Percentiles rank a stretch among this genome's conserved stretches.
Evolutionary conservation across 2,329 filamentous ascomycete species (phyloP).

Genomic region (Ophiostoma novo-ulmi): DNA sequence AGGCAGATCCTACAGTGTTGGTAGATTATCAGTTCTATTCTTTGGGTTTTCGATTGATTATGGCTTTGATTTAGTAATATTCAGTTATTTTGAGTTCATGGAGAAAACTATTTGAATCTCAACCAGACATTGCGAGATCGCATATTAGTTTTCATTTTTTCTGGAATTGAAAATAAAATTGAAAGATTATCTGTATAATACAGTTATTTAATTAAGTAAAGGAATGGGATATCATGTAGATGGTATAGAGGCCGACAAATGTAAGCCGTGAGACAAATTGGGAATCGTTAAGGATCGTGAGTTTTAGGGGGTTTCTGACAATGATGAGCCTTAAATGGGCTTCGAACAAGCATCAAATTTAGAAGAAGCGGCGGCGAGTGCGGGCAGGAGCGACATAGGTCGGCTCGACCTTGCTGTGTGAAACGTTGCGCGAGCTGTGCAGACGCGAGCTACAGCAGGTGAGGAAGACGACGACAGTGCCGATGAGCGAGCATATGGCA

Average conservation of each 20-base stretch:
- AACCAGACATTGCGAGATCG: no score
- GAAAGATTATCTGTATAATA: background rate
- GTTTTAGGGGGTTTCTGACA: background rate
- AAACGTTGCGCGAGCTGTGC: constrained; percentile 33
- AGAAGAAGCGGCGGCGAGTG: constrained; percentile 28
- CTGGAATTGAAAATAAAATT: background rate
- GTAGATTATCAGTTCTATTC: background rate
- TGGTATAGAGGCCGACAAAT: background rate
- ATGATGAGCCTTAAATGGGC: no score
- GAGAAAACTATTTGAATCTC: no score
- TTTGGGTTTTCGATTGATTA: no score
- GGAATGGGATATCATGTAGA: constrained; percentile 11
- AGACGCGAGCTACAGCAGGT: constrained; percentile 54
- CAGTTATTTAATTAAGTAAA: background rate
- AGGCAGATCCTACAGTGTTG: no score
- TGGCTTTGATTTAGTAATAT: no score
- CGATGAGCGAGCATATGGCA: constrained; percentile 51
- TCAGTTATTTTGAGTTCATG: no score
- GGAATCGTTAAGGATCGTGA: constrained; percentile 1
- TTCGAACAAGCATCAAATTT: background rate
- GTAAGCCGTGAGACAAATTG: background rate
- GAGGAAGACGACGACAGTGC: constrained; percentile 53
- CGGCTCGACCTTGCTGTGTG: constrained; percentile 32
- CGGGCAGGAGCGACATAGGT: constrained; percentile 25
- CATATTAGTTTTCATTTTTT: no score